Conservation (phyloP, 2,329 filamentous ascomycete species). For the Pseudopyrenochaeta lycopersici region DNA sequence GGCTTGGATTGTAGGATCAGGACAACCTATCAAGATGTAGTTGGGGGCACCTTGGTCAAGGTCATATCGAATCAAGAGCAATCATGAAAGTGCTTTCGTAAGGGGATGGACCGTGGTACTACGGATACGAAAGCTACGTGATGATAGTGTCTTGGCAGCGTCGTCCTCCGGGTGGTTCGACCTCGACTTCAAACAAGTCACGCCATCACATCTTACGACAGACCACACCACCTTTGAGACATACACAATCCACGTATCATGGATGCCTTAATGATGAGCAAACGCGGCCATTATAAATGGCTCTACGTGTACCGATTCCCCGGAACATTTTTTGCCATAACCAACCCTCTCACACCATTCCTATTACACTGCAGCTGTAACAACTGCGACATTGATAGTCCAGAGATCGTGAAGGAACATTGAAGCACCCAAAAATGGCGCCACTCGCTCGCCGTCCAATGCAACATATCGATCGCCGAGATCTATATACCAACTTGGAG, state of each 20-base stretch:
- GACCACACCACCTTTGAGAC: constrained; percentile 21
- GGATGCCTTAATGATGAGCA: background rate
- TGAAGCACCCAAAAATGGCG: constrained; percentile 26
- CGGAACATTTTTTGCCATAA: background rate
- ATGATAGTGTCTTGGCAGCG: background rate
- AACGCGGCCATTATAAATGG: constrained; percentile 11
- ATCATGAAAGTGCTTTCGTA: background rate
- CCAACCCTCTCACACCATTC: background rate
- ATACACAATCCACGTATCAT: constrained; percentile 1
- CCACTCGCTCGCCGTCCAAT: constrained; percentile 41
- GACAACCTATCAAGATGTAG: too few relatives aligned
- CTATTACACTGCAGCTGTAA: background rate
- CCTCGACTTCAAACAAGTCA: constrained; percentile 17
- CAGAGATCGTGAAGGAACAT: too few relatives aligned
- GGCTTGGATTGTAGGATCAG: too few relatives aligned
- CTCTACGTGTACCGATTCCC: background rate
- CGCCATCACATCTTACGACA: constrained; percentile 33
- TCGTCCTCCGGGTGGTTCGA: constrained; percentile 20
- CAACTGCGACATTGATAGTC: background rate
- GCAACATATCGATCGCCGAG: constrained; percentile 73
- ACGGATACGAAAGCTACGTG: background rate
- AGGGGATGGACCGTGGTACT: background rate
- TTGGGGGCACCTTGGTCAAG: too few relatives aligned
- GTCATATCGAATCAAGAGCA: too few relatives aligned
- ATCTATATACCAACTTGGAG: constrained; percentile 76